phyloP scores from a whole-genome alignment of 768 basidiomycete species.

The Podaxis sp. region DNA sequence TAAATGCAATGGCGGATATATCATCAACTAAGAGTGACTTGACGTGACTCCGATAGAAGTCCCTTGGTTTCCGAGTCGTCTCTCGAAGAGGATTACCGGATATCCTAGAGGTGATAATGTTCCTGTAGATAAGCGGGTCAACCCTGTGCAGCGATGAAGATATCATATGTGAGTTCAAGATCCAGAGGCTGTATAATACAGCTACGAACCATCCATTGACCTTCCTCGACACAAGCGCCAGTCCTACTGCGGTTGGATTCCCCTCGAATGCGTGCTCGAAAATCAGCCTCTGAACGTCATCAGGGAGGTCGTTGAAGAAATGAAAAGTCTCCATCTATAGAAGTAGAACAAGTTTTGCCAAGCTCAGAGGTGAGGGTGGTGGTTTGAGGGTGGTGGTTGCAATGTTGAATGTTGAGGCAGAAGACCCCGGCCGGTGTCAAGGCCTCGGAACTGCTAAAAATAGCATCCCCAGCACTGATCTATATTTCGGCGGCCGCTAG shows the following conservation, averaged over 20 bases:
- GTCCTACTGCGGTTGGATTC: neutral
- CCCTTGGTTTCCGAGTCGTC: neutral
- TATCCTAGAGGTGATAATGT: neutral
- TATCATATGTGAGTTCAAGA: neutral
- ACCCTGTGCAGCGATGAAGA: neutral
- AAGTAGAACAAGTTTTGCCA: neutral
- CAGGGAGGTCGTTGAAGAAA: conserved; percentile 1
- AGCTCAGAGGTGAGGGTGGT: neutral
- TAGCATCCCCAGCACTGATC: too few species aligned
- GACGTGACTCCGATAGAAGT: conserved; percentile 3
- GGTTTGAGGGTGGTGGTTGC: neutral
- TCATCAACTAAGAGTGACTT: conserved; percentile 3
- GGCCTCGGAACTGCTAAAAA: too few species aligned
- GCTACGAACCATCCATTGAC: conserved; percentile 1
- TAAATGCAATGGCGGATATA: neutral
- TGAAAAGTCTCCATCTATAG: neutral
- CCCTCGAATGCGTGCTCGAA: neutral
- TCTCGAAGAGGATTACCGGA: neutral
- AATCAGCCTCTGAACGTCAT: conserved; percentile 2
- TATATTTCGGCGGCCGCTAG: too few species aligned
- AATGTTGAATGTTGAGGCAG: neutral
- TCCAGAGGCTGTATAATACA: neutral
- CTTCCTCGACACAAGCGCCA: conserved; percentile 6
- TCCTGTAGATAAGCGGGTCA: conserved; percentile 4
- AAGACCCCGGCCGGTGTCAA: too few species aligned